Evolutionary conservation across 495 filamentous ascomycete species (phyloP).

Genomic region (Trichocladium antarcticum): DNA sequence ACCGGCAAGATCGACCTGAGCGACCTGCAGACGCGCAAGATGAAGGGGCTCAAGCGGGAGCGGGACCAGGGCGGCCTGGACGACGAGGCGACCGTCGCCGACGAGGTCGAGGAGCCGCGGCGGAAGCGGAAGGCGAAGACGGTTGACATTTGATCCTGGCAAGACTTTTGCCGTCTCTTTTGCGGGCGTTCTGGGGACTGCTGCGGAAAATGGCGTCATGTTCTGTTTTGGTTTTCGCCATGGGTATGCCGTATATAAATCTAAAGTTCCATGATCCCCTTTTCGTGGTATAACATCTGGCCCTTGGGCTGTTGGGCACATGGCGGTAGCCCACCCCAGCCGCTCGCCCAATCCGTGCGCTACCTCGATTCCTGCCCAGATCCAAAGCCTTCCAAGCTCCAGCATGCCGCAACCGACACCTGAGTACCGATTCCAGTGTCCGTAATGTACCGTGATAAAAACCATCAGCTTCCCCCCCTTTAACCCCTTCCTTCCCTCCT

Average conservation of each 20-base stretch:
- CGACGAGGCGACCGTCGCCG: slow-evolving; percentile 9
- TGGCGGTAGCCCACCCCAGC: no score
- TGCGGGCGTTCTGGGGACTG: slow-evolving; percentile 10
- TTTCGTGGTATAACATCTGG: neutral
- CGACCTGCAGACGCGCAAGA: slow-evolving; percentile 89
- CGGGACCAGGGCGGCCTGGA: slow-evolving; percentile 36
- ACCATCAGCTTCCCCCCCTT: neutral
- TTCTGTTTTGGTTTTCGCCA: slow-evolving; percentile 2
- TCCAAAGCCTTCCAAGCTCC: no score
- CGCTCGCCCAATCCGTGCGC: no score
- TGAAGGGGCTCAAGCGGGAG: slow-evolving; percentile 92
- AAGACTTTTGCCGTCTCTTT: no score
- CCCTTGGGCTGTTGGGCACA: neutral
- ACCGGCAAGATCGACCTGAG: slow-evolving; percentile 80
- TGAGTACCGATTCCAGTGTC: no score
- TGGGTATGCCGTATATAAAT: slow-evolving; percentile 2
- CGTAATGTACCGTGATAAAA: no score
- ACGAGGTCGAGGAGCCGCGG: slow-evolving; percentile 11
- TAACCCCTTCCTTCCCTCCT: neutral
- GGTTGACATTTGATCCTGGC: no score
- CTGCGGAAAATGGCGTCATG: slow-evolving; percentile 9
- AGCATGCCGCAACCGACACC: no score
- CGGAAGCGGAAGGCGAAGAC: slow-evolving; percentile 16
- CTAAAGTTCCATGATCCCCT: neutral
- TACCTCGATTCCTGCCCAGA: no score